Evolutionary conservation across 2,329 filamentous ascomycete genomes (phyloP), one percentile per base, ranked within the genome.

Genomic region (Colletotrichum aenigma): DNA sequence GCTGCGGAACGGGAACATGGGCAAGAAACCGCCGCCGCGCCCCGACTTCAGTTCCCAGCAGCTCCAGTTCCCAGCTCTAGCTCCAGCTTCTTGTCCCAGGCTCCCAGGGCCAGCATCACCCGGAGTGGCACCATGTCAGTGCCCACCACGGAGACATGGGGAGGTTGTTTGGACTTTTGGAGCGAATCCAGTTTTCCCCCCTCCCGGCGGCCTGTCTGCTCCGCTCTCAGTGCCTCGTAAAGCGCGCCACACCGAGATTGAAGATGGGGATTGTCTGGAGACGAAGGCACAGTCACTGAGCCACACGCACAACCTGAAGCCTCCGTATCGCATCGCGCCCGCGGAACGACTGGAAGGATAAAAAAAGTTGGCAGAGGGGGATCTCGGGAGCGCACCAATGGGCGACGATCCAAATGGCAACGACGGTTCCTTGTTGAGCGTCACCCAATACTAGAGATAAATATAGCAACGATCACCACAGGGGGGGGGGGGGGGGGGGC

Each of bases 391-490:
- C 58, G 36, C 36, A 58, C 66, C 72, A 75, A 71, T 71, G 52
- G 34, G n/a, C 28, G 43, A 62, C 26, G 73, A 48, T 32, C 21
- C 32, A 28, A 64, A 43, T 71, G 26, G 38, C 52, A 48, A 48
- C 43, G 43, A 61, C 61, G 24, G 10, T 73, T 72, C 69, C 62
- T 60, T 73, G 73, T n/a, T 61, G 24, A 30, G 48, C 32, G 32
- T 26, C 55, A 62, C 56, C 64, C 43, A 60, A 66, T 66, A 64
- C 10, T 21, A 56, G 32, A 26, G 73, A 62, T 72, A 75, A 72
- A 66, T 68, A 72, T 75, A 75, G 69, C 26, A 72, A 64, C 62
- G 62, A 75, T 75, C 69, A 75, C 24, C 62, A 58, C 73, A 72
- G 38, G 73, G 66, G 24, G 24, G 24, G 24, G 38, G 73, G 66